A percentile compares a stretch with the other conserved stretches of the same genome.
phyloP scores from a whole-genome alignment of 2,329 filamentous ascomycete species.

The Alternaria triticimaculans region DNA sequence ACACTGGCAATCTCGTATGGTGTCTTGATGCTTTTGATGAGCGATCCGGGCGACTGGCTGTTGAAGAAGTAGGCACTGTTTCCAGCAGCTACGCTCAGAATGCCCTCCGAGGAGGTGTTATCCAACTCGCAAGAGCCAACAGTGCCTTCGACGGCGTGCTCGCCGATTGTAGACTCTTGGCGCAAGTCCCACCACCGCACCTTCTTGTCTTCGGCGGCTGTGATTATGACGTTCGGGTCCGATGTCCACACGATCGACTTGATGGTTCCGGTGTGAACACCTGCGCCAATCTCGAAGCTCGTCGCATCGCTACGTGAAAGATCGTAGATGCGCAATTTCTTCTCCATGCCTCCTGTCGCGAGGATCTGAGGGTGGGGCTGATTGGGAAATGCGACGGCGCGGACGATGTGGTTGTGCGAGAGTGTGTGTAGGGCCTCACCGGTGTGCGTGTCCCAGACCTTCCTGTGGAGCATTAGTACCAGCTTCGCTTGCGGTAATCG shows the following conservation, averaged over 20 bases:
- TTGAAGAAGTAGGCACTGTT: conserved; percentile 94
- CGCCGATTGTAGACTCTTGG: conserved; percentile 74
- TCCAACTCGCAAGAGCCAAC: conserved; percentile 90
- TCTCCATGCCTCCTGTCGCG: conserved; percentile 93
- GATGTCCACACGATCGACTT: conserved; percentile 96
- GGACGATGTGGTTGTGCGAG: conserved; percentile 93
- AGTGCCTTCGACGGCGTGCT: conserved; percentile 79
- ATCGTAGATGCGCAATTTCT: conserved; percentile 94
- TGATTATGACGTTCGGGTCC: conserved; percentile 87
- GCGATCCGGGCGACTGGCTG: conserved; percentile 69
- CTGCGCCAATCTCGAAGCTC: conserved; percentile 85
- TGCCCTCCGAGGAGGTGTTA: conserved; percentile 69
- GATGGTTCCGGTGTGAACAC: conserved; percentile 84
- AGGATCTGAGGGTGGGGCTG: conserved; percentile 79
- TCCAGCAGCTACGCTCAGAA: conserved; percentile 90
- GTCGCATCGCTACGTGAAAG: conserved; percentile 66
- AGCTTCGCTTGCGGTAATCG: too few species aligned
- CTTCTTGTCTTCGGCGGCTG: conserved; percentile 87
- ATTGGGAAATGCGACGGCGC: conserved; percentile 82
- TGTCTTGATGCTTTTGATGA: conserved; percentile 81
- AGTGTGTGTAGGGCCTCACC: conserved; percentile 88
- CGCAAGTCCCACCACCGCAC: conserved; percentile 95
- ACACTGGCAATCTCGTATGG: conserved; percentile 90
- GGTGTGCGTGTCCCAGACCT: conserved; percentile 96
- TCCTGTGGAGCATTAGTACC: conserved; percentile 61